Percentiles rank a stretch among this genome's conserved stretches.
These are phyloP conservation scores for Quercus robur DNA, from an alignment of 306 rosid genomes.

Conservation along the genomic window DNA sequence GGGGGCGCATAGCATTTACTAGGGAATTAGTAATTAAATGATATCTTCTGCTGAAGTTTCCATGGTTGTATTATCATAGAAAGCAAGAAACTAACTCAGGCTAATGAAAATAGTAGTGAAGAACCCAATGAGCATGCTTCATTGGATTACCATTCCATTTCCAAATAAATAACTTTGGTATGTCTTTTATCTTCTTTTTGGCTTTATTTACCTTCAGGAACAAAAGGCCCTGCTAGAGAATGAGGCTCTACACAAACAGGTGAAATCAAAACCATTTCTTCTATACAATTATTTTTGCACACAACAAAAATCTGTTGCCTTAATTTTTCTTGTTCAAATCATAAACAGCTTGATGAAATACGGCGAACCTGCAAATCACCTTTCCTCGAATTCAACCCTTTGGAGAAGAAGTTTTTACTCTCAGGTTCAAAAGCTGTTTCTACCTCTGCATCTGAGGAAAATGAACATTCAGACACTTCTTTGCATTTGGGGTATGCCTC, in stretches of 20 bases:
- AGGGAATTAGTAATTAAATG: not conserved
- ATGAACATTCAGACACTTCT: constrained; percentile 50
- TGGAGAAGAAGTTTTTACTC: constrained; percentile 28
- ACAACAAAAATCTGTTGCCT: not conserved
- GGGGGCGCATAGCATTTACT: not conserved
- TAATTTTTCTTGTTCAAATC: not conserved
- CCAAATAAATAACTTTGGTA: not conserved
- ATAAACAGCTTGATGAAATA: constrained; percentile 41
- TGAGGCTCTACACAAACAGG: constrained; percentile 55
- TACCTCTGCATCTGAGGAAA: constrained; percentile 31
- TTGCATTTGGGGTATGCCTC: constrained; percentile 61
- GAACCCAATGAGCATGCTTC: not conserved
- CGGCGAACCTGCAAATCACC: constrained; percentile 25
- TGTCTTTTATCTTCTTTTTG: not conserved
- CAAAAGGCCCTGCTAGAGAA: constrained; percentile 53
- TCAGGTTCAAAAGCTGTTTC: constrained; percentile 24
- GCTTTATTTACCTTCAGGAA: constrained; percentile 36
- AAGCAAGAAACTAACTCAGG: not conserved
- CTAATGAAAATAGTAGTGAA: not conserved
- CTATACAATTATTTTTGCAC: not conserved
- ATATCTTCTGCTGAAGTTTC: not conserved
- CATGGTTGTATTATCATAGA: not conserved
- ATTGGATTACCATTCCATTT: not conserved
- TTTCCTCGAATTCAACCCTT: constrained; percentile 30
- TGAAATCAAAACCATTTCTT: constrained; percentile 9